Evolutionary conservation across 768 basidiomycete genomes (phyloP).

Genomic region (Serendipita sp.): DNA sequence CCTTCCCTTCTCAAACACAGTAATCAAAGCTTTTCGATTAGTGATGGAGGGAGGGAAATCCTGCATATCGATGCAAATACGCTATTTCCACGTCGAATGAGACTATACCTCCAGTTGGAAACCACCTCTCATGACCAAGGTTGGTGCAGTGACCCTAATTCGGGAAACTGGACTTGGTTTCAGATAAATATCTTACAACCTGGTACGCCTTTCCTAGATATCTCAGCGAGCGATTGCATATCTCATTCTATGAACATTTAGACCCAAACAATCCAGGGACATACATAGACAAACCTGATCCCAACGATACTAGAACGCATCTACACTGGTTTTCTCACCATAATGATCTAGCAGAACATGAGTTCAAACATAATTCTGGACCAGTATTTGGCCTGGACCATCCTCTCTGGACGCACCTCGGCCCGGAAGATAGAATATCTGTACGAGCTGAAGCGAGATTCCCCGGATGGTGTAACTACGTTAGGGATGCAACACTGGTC

Average conservation of each 20-base stretch:
- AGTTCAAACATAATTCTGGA: not conserved
- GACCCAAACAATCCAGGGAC: not conserved
- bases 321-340: not conserved
- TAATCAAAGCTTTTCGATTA: not conserved
- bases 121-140: not conserved
- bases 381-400: not conserved
- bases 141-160: not conserved
- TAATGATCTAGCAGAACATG: not conserved
- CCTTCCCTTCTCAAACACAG: not conserved
- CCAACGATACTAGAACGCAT: not conserved
- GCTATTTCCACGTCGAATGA: not conserved
- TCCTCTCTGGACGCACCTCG: not conserved
- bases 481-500: not conserved
- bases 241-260: not conserved
- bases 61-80: not conserved
- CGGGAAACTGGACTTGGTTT: not conserved
- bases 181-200: not conserved
- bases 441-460: not conserved
- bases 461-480: not conserved
- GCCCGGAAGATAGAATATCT: not conserved
- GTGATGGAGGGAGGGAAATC: not conserved
- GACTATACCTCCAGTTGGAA: not conserved
- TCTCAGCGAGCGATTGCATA: not conserved
- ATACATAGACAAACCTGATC: not conserved
- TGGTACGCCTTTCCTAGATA: not conserved